These are phyloP conservation scores for Ballota nigra DNA, from an alignment of 257 asterid genomes.

Conservation along the genomic window DNA sequence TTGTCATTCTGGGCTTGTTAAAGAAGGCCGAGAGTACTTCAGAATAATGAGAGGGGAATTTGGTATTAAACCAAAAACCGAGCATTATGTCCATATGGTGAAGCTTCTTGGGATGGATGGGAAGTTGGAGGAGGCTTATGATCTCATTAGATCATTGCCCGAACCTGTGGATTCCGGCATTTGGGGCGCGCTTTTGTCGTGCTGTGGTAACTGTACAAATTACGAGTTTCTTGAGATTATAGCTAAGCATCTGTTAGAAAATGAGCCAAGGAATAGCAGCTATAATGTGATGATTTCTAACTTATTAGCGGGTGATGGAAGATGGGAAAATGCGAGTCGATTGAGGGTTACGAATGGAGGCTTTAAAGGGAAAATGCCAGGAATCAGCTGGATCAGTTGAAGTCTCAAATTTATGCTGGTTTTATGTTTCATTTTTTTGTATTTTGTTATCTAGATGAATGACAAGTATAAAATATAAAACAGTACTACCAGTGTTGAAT, in stretches of 20 bases:
- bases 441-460: background rate
- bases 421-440: too few relatives aligned
- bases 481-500: too few relatives aligned
- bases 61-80: slow-evolving; percentile 46
- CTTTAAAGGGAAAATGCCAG: slow-evolving; percentile 46
- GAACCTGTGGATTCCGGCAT: slow-evolving; percentile 53
- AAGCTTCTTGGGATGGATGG: slow-evolving; percentile 89
- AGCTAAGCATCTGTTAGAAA: slow-evolving; percentile 35
- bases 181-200: slow-evolving; percentile 83
- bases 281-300: slow-evolving; percentile 72
- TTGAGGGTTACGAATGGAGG: slow-evolving; percentile 45
- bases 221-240: slow-evolving; percentile 47
- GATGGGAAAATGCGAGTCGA: slow-evolving; percentile 67
- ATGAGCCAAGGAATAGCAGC: slow-evolving; percentile 29
- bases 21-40: slow-evolving; percentile 48
- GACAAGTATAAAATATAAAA: background rate
- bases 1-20: slow-evolving; percentile 72
- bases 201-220: slow-evolving; percentile 53
- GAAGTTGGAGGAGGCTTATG: slow-evolving; percentile 60
- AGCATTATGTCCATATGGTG: slow-evolving; percentile 74
- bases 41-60: slow-evolving; percentile 51
- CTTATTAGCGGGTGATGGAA: slow-evolving; percentile 59
- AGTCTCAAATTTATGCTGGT: background rate
- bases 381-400: slow-evolving; percentile 51
- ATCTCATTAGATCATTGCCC: slow-evolving; percentile 38